Conservation (phyloP, 225 moss, liverwort and hornwort species). For the Lunularia cruciata region DNA sequence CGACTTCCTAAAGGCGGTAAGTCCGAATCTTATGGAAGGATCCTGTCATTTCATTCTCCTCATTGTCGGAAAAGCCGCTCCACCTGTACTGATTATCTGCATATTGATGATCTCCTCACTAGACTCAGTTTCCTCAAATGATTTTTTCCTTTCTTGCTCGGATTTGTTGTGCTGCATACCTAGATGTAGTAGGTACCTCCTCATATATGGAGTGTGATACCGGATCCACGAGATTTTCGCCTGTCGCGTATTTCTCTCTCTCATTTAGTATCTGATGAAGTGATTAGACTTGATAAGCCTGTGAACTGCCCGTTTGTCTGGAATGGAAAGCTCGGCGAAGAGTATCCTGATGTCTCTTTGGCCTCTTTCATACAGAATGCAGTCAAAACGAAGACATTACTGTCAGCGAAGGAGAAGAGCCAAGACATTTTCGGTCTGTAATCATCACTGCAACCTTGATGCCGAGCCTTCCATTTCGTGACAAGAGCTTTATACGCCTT, state of each 20-base stretch:
- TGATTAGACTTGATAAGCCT: no score
- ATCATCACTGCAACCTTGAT: background rate
- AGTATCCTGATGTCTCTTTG: no score
- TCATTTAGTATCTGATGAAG: background rate
- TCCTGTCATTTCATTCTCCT: background rate
- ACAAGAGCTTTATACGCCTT: no score
- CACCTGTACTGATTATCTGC: background rate
- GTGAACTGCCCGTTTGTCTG: no score
- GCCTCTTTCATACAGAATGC: slow-evolving; percentile 45
- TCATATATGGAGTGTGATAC: no score
- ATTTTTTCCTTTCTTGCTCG: background rate
- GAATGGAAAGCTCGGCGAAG: no score
- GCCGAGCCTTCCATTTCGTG: background rate
- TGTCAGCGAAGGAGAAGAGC: slow-evolving; percentile 47
- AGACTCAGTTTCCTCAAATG: background rate
- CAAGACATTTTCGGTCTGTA: slow-evolving; percentile 60
- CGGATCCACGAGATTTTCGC: no score
- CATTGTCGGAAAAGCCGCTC: background rate
- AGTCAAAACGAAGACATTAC: slow-evolving; percentile 40
- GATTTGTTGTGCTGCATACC: background rate
- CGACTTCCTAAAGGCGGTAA: slow-evolving; percentile 27
- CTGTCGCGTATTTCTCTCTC: background rate
- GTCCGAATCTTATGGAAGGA: background rate
- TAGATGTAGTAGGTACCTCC: no score
- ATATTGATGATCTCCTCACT: background rate